Evolutionary conservation across 306 rosid genomes (phyloP).

Genomic region (Dryas alaskensis): DNA sequence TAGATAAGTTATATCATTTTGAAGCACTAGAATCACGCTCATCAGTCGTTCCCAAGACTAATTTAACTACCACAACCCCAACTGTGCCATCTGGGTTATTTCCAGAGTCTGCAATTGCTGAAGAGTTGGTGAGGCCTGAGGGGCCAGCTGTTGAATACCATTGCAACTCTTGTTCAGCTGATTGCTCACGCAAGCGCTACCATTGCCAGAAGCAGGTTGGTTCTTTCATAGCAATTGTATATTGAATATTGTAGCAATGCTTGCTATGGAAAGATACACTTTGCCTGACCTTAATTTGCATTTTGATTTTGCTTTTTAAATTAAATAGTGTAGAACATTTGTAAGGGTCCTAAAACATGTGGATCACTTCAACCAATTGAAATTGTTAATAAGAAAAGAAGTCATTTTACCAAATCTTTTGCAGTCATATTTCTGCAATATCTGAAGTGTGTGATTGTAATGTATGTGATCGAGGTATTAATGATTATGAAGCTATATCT

Average conservation of each 20-base stretch:
- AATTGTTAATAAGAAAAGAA: not conserved
- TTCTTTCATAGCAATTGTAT: not conserved
- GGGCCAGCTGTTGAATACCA: constrained; percentile 92
- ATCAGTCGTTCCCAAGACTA: constrained; percentile 51
- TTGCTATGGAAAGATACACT: not conserved
- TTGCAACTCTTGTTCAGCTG: constrained; percentile 94
- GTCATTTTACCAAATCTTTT: not conserved
- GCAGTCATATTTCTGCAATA: not conserved
- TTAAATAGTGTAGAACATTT: not conserved
- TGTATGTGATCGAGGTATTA: not conserved
- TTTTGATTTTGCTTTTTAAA: not conserved
- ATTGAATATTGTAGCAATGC: not conserved
- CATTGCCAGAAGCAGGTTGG: constrained; percentile 98
- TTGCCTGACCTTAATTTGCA: not conserved
- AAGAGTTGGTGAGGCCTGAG: constrained; percentile 74
- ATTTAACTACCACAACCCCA: constrained; percentile 39
- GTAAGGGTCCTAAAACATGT: not conserved
- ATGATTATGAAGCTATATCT: not conserved
- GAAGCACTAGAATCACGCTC: constrained; percentile 54
- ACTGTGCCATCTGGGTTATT: constrained; percentile 62
- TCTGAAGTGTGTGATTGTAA: not conserved
- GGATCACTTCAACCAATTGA: not conserved
- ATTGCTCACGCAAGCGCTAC: constrained; percentile 95
- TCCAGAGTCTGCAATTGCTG: constrained; percentile 73
- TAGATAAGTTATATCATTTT: constrained; percentile 72